Evolutionary conservation across 2,329 filamentous ascomycete species (phyloP).

Genomic region (Trichoderma brevicompactum): DNA sequence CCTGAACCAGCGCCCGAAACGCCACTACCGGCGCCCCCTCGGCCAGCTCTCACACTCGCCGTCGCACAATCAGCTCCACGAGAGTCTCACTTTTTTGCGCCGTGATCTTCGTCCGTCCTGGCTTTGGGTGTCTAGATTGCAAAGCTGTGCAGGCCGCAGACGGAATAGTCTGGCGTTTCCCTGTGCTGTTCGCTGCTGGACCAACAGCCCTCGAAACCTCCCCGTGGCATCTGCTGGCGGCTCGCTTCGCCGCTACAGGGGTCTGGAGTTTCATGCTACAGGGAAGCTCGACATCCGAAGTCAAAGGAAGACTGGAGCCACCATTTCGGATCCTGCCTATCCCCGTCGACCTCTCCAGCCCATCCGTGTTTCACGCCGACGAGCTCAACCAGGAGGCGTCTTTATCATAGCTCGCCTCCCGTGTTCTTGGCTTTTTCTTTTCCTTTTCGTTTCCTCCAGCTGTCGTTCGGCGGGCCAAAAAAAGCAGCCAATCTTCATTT

Average conservation of each 20-base stretch:
- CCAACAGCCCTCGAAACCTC: not conserved
- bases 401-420: conserved; percentile 28
- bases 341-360: conserved; percentile 12
- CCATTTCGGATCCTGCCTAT: conserved; percentile 16
- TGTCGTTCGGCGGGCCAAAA: conserved; percentile 33
- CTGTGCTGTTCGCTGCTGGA: conserved; percentile 1
- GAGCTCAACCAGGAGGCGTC: conserved; percentile 10
- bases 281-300: conserved; percentile 27
- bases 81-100: conserved; percentile 5
- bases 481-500: conserved; percentile 32
- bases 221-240: conserved; percentile 8
- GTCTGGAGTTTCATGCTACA: conserved; percentile 27
- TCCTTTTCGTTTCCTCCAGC: conserved; percentile 32
- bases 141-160: not conserved
- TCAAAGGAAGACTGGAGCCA: conserved; percentile 18
- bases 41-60: conserved; percentile 30
- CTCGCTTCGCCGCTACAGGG: conserved; percentile 24
- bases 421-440: conserved; percentile 28
- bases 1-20: conserved; percentile 29
- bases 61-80: conserved; percentile 31
- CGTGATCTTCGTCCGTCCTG: not conserved
- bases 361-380: conserved; percentile 17
- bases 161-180: not conserved
- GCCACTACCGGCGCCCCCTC: conserved; percentile 28
- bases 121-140: not conserved